These are phyloP conservation scores for Pyrenochaeta sp. DNA, from an alignment of 2,329 filamentous ascomycete genomes.

Conservation along the genomic window DNA sequence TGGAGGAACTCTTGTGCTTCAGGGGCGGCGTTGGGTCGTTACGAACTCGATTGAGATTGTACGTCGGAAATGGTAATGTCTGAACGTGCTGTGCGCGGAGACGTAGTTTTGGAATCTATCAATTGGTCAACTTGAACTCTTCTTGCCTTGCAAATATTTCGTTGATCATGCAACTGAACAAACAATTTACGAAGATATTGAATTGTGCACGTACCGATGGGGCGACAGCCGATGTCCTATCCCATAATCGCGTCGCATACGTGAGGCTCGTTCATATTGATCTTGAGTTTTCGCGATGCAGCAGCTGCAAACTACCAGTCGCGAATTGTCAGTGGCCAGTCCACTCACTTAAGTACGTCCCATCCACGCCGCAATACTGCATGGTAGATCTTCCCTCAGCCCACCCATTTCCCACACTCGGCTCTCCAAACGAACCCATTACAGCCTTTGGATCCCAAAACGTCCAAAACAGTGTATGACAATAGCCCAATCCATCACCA, in stretches of 20 bases:
- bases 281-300: neutral
- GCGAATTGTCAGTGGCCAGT: neutral
- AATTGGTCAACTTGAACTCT: neutral
- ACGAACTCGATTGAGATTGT: neutral
- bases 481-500: neutral
- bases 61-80: conserved; percentile 3
- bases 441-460: neutral
- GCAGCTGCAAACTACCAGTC: neutral
- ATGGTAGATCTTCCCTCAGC: neutral
- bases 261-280: neutral
- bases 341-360: neutral
- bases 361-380: neutral
- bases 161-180: too few relatives aligned
- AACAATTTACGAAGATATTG: too few relatives aligned
- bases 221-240: too few relatives aligned
- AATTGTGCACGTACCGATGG: too few relatives aligned
- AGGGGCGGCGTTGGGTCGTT: conserved; percentile 1
- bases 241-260: too few relatives aligned
- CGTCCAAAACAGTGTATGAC: neutral
- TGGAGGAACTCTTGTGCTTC: neutral
- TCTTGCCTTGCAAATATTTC: neutral
- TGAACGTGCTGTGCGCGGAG: conserved; percentile 14
- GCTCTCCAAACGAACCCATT: neutral
- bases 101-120: conserved; percentile 11
- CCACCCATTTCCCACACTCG: neutral